phyloP scores from a whole-genome alignment of 2,329 filamentous ascomycete species.

The Pseudogymnoascus sp. region DNA sequence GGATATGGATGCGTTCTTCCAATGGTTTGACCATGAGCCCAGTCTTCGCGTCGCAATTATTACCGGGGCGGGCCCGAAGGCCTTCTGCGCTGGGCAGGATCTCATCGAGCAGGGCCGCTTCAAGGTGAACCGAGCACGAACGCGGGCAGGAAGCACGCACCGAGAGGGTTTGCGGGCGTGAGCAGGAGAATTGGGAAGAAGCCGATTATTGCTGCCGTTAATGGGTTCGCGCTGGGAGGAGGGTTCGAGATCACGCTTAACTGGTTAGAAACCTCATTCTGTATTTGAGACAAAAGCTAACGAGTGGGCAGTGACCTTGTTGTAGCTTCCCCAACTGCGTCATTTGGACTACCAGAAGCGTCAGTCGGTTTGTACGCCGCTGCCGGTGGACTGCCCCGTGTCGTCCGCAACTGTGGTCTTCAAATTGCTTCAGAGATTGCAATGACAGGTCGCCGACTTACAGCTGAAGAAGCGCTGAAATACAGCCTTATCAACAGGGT shows the following conservation, averaged over 20 bases:
- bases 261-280: background rate
- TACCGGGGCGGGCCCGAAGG: constrained; percentile 53
- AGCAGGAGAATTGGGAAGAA: constrained; percentile 64
- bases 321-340: constrained; percentile 51
- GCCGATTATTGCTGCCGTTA: constrained; percentile 71
- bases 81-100: constrained; percentile 64
- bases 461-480: constrained; percentile 50
- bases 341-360: constrained; percentile 68
- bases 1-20: constrained; percentile 41
- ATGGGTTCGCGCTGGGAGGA: constrained; percentile 68
- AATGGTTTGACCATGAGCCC: constrained; percentile 57
- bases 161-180: constrained; percentile 56
- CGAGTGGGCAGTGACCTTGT: constrained; percentile 65
- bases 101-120: constrained; percentile 36
- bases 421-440: constrained; percentile 67
- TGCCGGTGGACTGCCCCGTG: constrained; percentile 63
- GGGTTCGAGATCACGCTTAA: constrained; percentile 59
- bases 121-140: constrained; percentile 17
- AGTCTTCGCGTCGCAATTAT: constrained; percentile 56
- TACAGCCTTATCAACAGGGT: constrained; percentile 67
- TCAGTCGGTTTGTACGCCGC: constrained; percentile 63
- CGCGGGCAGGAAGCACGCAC: constrained; percentile 27
- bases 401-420: constrained; percentile 56
- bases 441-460: constrained; percentile 54
- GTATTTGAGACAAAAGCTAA: constrained; percentile 34